phyloP scores from a whole-genome alignment of 2,329 filamentous ascomycete genomes.

The Tolypocladium tropicale region DNA sequence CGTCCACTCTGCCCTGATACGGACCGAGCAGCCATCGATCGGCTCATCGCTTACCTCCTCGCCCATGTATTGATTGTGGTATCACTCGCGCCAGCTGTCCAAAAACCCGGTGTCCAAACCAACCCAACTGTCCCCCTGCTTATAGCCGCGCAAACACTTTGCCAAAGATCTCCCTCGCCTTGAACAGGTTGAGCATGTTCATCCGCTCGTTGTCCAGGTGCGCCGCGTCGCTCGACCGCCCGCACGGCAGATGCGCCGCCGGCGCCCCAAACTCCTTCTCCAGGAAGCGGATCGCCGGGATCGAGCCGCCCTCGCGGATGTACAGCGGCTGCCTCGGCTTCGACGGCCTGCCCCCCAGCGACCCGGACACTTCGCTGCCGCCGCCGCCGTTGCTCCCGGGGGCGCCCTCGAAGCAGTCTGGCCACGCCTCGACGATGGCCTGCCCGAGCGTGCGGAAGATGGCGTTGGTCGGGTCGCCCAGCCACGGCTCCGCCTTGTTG shows the following conservation, averaged over 20 bases:
- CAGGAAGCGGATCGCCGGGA: conserved; percentile 85
- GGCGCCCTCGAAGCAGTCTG: conserved; percentile 34
- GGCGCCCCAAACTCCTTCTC: conserved; percentile 91
- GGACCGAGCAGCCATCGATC: not conserved
- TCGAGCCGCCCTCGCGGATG: conserved; percentile 91
- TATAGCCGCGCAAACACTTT: conserved; percentile 67
- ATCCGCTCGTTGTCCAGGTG: conserved; percentile 95
- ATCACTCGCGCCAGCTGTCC: too few relatives aligned
- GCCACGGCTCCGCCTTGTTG: conserved; percentile 91
- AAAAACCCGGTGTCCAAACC: too few relatives aligned
- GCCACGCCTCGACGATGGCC: conserved; percentile 80
- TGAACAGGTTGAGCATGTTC: conserved; percentile 75
- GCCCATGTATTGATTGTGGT: too few relatives aligned
- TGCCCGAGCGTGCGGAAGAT: conserved; percentile 84
- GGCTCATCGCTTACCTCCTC: too few relatives aligned
- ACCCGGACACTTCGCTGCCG: not conserved
- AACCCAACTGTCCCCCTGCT: too few relatives aligned
- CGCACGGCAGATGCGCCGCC: conserved; percentile 86
- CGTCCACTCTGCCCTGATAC: not conserved
- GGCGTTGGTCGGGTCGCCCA: conserved; percentile 81
- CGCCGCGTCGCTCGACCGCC: conserved; percentile 86
- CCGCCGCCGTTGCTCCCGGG: conserved; percentile 4
- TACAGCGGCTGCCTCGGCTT: conserved; percentile 63
- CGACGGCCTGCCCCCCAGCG: not conserved
- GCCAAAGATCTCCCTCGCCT: conserved; percentile 85